A percentile compares a stretch with the other conserved stretches of the same genome.
Conservation (phyloP, 2,329 filamentous ascomycete species). For the Microcera coccophila region DNA sequence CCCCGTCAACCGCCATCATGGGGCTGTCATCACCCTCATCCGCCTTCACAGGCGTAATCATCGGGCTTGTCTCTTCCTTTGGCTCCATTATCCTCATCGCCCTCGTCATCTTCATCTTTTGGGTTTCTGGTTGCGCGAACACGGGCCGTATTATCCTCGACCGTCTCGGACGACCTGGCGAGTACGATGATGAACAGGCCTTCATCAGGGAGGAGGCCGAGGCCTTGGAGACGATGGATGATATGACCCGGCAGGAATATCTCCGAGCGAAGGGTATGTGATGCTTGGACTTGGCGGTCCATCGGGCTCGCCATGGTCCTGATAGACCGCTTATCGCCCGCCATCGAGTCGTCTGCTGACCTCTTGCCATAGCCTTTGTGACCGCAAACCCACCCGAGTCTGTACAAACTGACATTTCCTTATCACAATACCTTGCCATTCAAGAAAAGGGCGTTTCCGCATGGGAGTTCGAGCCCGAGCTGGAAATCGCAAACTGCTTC, state of each 20-base stretch:
- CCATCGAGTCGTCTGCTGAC: slow-evolving; percentile 13
- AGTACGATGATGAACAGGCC: slow-evolving; percentile 96
- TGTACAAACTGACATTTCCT: slow-evolving; percentile 89
- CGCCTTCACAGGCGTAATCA: slow-evolving; percentile 74
- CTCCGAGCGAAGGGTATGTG: slow-evolving; percentile 83
- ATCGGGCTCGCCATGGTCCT: neutral
- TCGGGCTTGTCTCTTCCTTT: slow-evolving; percentile 90
- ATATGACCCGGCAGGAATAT: slow-evolving; percentile 85
- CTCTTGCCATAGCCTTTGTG: slow-evolving; percentile 67
- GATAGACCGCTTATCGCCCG: neutral
- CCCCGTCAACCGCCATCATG: slow-evolving; percentile 25
- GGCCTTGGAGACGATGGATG: slow-evolving; percentile 92
- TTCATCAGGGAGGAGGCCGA: slow-evolving; percentile 92
- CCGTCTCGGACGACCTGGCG: slow-evolving; percentile 85
- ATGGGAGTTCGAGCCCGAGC: slow-evolving; percentile 98
- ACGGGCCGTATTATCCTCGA: slow-evolving; percentile 90
- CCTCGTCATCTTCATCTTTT: slow-evolving; percentile 86
- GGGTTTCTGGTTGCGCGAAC: slow-evolving; percentile 65
- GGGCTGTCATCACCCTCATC: slow-evolving; percentile 37
- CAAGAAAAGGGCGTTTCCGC: slow-evolving; percentile 99
- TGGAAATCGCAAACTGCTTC: slow-evolving; percentile 98
- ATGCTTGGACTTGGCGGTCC: neutral
- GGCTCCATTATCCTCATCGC: slow-evolving; percentile 84
- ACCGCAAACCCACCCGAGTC: slow-evolving; percentile 94
- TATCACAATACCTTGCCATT: slow-evolving; percentile 96